These are phyloP conservation scores for Yamadazyma siamensis DNA, from an alignment of 1,139 yeast genomes.

Conservation along the genomic window DNA sequence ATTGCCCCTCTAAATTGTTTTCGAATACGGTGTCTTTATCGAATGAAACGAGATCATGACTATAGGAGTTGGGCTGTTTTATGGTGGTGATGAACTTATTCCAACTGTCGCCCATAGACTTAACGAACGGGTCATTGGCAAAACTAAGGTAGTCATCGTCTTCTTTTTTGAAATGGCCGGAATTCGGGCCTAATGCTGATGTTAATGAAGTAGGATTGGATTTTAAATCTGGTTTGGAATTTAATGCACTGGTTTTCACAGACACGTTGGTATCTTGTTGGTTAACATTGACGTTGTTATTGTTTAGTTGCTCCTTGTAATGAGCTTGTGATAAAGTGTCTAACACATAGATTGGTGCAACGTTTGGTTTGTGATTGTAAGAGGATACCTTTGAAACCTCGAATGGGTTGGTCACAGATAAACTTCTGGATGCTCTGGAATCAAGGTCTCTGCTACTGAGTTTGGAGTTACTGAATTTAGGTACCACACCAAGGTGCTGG, in stretches of 20 bases:
- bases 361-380: slow-evolving; percentile 38
- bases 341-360: slow-evolving; percentile 57
- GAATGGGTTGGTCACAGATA: slow-evolving; percentile 23
- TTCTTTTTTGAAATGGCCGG: slow-evolving; percentile 11
- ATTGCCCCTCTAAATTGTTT: slow-evolving; percentile 36
- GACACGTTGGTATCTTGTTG: slow-evolving; percentile 10
- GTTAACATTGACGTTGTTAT: slow-evolving; percentile 24
- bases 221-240: slow-evolving; percentile 3
- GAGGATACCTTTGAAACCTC: slow-evolving; percentile 25
- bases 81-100: slow-evolving; percentile 33
- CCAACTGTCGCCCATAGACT: slow-evolving; percentile 39
- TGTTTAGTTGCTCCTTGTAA: slow-evolving; percentile 34
- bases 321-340: slow-evolving; percentile 50
- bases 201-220: neutral
- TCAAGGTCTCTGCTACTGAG: slow-evolving; percentile 1
- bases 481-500: slow-evolving; percentile 1
- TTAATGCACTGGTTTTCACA: slow-evolving; percentile 3
- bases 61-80: slow-evolving; percentile 34
- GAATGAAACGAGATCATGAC: slow-evolving; percentile 23
- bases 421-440: slow-evolving; percentile 7
- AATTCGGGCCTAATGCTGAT: slow-evolving; percentile 2
- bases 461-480: slow-evolving; percentile 2
- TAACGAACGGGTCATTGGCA: slow-evolving; percentile 38
- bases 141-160: slow-evolving; percentile 35
- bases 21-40: slow-evolving; percentile 21